Evolutionary conservation across 306 rosid genomes (phyloP).

Genomic region (Delonix regia): DNA sequence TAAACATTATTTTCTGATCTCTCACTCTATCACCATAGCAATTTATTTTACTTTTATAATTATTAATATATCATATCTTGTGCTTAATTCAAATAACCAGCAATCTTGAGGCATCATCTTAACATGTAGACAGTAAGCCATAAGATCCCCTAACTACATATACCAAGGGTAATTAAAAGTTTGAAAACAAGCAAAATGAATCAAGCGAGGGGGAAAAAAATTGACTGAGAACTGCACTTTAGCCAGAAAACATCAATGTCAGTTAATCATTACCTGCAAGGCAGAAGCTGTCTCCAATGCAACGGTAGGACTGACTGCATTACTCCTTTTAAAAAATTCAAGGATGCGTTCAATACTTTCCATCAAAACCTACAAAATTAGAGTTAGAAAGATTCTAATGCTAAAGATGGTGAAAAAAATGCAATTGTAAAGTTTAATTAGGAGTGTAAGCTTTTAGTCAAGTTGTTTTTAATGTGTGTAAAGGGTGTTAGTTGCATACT

Average conservation of each 20-base stretch:
- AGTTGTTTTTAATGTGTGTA: too few relatives aligned
- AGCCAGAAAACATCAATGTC: neutral
- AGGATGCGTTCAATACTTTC: conserved; percentile 79
- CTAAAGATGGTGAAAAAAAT: neutral
- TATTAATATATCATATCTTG: neutral
- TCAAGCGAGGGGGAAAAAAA: conserved; percentile 9
- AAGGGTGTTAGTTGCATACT: too few relatives aligned
- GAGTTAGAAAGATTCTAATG: conserved; percentile 25
- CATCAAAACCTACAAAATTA: conserved; percentile 75
- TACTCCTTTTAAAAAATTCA: conserved; percentile 85
- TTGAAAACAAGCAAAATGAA: neutral
- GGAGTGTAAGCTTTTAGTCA: too few relatives aligned
- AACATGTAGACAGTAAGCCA: neutral
- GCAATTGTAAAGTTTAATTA: neutral
- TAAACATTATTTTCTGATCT: neutral
- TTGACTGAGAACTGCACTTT: neutral
- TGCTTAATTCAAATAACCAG: neutral
- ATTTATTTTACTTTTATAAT: neutral
- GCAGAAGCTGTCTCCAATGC: conserved; percentile 93
- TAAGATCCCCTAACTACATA: neutral
- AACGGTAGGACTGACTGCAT: conserved; percentile 90
- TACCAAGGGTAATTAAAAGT: conserved; percentile 1
- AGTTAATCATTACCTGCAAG: conserved; percentile 71
- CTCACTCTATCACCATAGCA: neutral
- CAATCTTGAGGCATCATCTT: neutral